phyloP scores from a whole-genome alignment of 192 early-diverging fungal species.

The Coemansia sp. region DNA sequence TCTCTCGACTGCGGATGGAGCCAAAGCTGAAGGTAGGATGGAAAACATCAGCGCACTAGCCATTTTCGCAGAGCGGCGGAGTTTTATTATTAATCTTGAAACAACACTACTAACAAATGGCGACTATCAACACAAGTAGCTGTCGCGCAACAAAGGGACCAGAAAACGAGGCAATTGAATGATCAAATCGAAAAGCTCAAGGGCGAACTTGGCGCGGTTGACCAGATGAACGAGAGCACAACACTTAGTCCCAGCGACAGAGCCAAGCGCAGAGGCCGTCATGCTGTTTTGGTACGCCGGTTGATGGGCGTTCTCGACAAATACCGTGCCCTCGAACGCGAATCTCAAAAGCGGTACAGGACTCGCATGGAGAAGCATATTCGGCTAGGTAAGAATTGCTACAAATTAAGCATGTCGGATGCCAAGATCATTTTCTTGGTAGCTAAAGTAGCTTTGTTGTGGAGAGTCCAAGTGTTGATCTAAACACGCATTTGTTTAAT shows the following conservation, averaged over 20 bases:
- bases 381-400: conserved; percentile 42
- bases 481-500: neutral
- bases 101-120: neutral
- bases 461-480: neutral
- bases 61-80: neutral
- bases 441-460: neutral
- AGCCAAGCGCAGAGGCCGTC: conserved; percentile 42
- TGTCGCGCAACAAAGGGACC: conserved; percentile 46
- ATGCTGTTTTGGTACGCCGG: conserved; percentile 40
- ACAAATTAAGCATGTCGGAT: neutral
- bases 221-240: conserved; percentile 43
- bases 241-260: conserved; percentile 39
- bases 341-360: conserved; percentile 49
- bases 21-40: conserved; percentile 46
- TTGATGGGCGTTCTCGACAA: conserved; percentile 51
- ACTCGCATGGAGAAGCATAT: conserved; percentile 53
- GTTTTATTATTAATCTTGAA: too few relatives aligned
- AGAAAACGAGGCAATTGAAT: conserved; percentile 44
- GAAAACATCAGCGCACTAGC: neutral
- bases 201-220: conserved; percentile 45
- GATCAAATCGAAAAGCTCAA: conserved; percentile 39
- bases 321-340: conserved; percentile 45
- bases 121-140: conserved; percentile 16
- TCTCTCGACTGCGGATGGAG: conserved; percentile 45
- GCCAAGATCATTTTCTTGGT: neutral